Evolutionary conservation across 2,329 filamentous ascomycete genomes (phyloP).

Genomic region (Aspergillus luchuensis): DNA sequence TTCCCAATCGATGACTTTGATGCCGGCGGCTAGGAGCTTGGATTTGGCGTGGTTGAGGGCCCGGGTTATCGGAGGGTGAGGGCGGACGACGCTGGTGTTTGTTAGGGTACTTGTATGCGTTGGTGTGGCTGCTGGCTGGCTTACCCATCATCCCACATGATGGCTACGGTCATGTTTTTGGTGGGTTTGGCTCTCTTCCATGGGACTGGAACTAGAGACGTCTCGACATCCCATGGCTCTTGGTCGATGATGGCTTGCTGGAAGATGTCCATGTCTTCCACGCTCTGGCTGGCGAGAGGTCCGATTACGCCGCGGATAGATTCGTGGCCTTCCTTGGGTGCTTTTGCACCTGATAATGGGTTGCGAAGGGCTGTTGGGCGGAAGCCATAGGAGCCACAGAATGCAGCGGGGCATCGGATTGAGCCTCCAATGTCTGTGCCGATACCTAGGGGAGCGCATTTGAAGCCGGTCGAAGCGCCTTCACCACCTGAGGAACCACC

Average conservation of each 20-base stretch:
- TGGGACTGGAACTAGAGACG: slow-evolving; percentile 43
- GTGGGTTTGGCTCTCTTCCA: slow-evolving; percentile 38
- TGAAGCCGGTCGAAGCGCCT: slow-evolving; percentile 45
- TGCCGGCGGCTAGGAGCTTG: slow-evolving; percentile 46
- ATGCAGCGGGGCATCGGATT: slow-evolving; percentile 48
- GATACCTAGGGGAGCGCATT: slow-evolving; percentile 46
- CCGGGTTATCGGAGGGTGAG: slow-evolving; percentile 66
- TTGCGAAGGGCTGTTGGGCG: slow-evolving; percentile 42
- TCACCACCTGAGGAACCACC: slow-evolving; percentile 51
- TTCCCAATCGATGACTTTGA: slow-evolving; percentile 45
- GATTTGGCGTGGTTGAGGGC: slow-evolving; percentile 26
- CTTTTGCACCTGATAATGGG: slow-evolving; percentile 33
- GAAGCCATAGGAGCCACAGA: slow-evolving; percentile 49
- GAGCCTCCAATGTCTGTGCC: slow-evolving; percentile 54
- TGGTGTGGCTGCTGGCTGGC: background rate
- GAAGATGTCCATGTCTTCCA: slow-evolving; percentile 42
- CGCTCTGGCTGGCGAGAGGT: slow-evolving; percentile 29
- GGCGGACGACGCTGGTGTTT: slow-evolving; percentile 53
- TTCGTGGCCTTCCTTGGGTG: slow-evolving; percentile 38
- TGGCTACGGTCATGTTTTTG: slow-evolving; percentile 49
- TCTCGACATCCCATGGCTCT: slow-evolving; percentile 48
- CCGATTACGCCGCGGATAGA: slow-evolving; percentile 40
- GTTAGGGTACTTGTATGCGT: background rate
- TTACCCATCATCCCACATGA: slow-evolving; percentile 65
- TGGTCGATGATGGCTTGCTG: slow-evolving; percentile 42